Conservation (phyloP, 441 rosid genomes). For the Euphorbia celastroides region DNA sequence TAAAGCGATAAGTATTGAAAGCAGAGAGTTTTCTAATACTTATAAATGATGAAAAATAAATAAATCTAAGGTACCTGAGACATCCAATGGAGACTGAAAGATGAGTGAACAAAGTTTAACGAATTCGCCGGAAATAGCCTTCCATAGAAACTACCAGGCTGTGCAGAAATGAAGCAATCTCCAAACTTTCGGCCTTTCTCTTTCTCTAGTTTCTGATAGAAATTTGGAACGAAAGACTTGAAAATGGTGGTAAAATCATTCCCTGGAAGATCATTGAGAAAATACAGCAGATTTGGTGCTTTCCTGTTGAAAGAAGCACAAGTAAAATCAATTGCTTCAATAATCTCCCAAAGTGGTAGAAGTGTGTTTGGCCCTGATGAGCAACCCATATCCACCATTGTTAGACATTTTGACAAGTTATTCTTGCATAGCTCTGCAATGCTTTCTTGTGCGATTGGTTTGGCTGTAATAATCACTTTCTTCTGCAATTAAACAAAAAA, state of each 20-base stretch:
- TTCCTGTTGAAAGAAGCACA: background rate
- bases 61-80: background rate
- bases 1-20: background rate
- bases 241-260: background rate
- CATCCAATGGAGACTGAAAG: background rate
- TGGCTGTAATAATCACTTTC: background rate
- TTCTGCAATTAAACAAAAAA: background rate
- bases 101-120: background rate
- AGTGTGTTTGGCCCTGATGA: background rate
- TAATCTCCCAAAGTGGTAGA: background rate
- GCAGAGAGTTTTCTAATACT: background rate
- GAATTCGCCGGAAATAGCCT: background rate
- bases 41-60: background rate
- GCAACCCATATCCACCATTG: background rate
- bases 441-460: background rate
- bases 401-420: background rate
- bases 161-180: background rate
- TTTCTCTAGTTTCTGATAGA: background rate
- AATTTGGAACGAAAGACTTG: background rate
- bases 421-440: background rate
- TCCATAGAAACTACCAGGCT: background rate
- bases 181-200: background rate
- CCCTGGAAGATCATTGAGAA: background rate
- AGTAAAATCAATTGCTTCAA: background rate
- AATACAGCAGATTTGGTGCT: background rate